Conservation (phyloP, 768 basidiomycete species). For the Mycena galopus region DNA sequence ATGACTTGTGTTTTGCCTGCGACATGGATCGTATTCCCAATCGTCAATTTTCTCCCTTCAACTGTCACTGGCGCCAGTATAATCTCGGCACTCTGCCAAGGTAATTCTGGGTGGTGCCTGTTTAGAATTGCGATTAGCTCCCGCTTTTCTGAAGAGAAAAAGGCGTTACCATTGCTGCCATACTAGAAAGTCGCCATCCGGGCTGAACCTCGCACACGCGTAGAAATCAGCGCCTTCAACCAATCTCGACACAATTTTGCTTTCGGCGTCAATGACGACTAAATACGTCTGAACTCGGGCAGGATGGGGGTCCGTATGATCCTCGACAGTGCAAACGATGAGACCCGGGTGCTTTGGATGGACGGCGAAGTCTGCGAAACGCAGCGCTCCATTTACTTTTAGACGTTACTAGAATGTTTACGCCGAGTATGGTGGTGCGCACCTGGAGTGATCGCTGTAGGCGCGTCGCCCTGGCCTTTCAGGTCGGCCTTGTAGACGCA, state of each 20-base stretch:
- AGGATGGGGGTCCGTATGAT: slow-evolving; percentile 18
- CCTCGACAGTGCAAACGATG: slow-evolving; percentile 9
- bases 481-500: slow-evolving; percentile 6
- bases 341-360: slow-evolving; percentile 10
- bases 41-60: neutral
- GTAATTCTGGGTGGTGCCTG: slow-evolving; percentile 26
- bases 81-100: slow-evolving; percentile 28
- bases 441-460: slow-evolving; percentile 8
- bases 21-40: neutral
- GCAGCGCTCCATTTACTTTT: neutral
- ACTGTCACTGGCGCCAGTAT: slow-evolving; percentile 1
- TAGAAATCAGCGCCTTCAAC: slow-evolving; percentile 17
- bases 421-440: neutral
- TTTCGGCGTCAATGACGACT: neutral
- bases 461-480: neutral
- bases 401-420: neutral
- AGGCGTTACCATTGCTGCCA: slow-evolving; percentile 7
- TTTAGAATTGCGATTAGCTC: neutral
- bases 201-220: slow-evolving; percentile 12
- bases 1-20: neutral
- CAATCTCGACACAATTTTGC: neutral
- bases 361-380: slow-evolving; percentile 18
- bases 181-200: neutral
- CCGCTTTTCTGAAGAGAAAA: neutral
- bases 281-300: neutral